These are phyloP conservation scores for Hypomontagnella submonticulosa DNA, from an alignment of 495 filamentous ascomycete genomes.

Conservation along the genomic window DNA sequence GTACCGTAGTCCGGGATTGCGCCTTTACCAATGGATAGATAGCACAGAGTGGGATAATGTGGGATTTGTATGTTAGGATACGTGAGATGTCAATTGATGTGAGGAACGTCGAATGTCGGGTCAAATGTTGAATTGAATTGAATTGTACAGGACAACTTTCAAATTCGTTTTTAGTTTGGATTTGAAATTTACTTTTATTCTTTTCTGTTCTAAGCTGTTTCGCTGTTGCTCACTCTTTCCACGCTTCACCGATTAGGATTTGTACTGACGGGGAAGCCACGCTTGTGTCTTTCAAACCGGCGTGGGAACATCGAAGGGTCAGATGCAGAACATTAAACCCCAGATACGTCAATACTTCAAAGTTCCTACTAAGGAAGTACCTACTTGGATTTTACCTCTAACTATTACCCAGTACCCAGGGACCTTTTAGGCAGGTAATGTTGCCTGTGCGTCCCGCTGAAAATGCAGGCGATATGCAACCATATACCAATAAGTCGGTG, in stretches of 20 bases:
- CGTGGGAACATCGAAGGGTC: neutral
- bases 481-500: slow-evolving; percentile 12
- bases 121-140: too few relatives aligned
- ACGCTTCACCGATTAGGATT: slow-evolving; percentile 20
- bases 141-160: slow-evolving; percentile 12
- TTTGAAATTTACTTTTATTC: neutral
- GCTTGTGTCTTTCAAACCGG: neutral
- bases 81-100: neutral
- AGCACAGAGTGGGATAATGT: slow-evolving; percentile 40
- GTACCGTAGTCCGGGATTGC: slow-evolving; percentile 26
- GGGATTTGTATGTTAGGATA: slow-evolving; percentile 13
- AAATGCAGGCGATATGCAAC: slow-evolving; percentile 1
- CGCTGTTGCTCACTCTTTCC: neutral
- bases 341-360: too few relatives aligned
- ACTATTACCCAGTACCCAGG: neutral
- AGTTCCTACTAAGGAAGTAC: neutral
- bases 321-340: neutral
- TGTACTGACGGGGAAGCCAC: slow-evolving; percentile 5
- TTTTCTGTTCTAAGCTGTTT: neutral
- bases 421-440: slow-evolving; percentile 3
- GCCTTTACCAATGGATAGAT: slow-evolving; percentile 33
- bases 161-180: neutral
- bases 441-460: slow-evolving; percentile 1
- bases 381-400: slow-evolving; percentile 2
- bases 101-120: neutral